Evolutionary conservation across 441 rosid species (phyloP).

Genomic region (Aquilaria agallochum): DNA sequence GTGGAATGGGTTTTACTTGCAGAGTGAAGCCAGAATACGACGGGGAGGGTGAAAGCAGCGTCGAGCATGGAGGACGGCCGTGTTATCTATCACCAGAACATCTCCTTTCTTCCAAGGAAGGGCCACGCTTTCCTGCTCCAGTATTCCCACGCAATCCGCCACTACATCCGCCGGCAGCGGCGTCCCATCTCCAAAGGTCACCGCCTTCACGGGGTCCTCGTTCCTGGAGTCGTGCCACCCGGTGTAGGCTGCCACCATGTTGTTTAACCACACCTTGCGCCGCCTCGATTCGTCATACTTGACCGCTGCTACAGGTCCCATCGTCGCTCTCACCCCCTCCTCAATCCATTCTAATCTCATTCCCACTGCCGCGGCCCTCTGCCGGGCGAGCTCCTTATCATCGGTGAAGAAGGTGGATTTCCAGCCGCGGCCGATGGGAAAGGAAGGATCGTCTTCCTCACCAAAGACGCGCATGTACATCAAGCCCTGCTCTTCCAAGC

Average conservation of each 20-base stretch:
- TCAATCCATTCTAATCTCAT: constrained; percentile 81
- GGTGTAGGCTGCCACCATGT: constrained; percentile 85
- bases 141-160: constrained; percentile 52
- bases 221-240: constrained; percentile 82
- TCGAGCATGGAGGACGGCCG: constrained; percentile 83
- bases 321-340: constrained; percentile 60
- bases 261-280: constrained; percentile 87
- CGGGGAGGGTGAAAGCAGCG: constrained; percentile 70
- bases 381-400: constrained; percentile 59
- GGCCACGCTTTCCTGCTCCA: constrained; percentile 73
- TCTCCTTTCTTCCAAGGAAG: constrained; percentile 92
- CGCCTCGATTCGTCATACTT: constrained; percentile 54
- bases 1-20: constrained; percentile 21
- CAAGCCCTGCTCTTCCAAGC: constrained; percentile 69
- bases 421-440: constrained; percentile 96
- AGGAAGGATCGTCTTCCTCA: constrained; percentile 82
- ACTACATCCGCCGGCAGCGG: constrained; percentile 57
- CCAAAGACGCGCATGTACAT: constrained; percentile 65
- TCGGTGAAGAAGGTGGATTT: constrained; percentile 84
- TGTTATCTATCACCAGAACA: constrained; percentile 68
- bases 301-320: constrained; percentile 84
- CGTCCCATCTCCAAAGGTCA: constrained; percentile 67
- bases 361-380: constrained; percentile 77
- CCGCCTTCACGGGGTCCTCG: constrained; percentile 64
- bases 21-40: constrained; percentile 64